These are phyloP conservation scores for Paratinospora sagittata DNA, from an alignment of 164 flowering plant genomes.

Conservation along the genomic window DNA sequence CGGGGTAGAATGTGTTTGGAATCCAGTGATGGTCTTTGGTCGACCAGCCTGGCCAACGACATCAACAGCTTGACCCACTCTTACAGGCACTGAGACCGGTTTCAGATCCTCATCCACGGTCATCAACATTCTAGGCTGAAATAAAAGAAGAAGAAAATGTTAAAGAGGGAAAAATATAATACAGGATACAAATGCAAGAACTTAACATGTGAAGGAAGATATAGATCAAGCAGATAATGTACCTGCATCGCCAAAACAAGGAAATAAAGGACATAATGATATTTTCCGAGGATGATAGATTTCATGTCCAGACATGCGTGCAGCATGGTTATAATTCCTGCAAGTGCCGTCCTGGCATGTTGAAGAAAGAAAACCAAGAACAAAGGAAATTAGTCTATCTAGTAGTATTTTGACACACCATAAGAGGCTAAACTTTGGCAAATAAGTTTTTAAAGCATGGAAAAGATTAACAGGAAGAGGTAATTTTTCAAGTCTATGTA, in stretches of 20 bases:
- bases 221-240: conserved; percentile 2
- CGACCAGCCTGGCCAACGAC: conserved; percentile 98
- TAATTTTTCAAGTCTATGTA: neutral
- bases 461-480: neutral
- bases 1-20: conserved; percentile 96
- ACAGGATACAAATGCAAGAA: neutral
- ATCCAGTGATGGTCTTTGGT: conserved; percentile 95
- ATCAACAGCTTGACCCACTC: conserved; percentile 98
- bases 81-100: conserved; percentile 86
- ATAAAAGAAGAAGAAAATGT: neutral
- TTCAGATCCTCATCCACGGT: conserved; percentile 87
- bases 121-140: conserved; percentile 91
- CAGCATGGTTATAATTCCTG: conserved; percentile 65
- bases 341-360: conserved; percentile 68
- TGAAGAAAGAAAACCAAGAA: neutral
- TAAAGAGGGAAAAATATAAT: neutral
- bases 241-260: conserved; percentile 96
- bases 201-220: neutral
- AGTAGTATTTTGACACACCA: neutral
- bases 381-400: neutral
- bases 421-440: neutral
- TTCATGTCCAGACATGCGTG: conserved; percentile 96
- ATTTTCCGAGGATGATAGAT: conserved; percentile 76
- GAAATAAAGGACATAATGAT: conserved; percentile 87
- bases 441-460: neutral